phyloP scores from a whole-genome alignment of 768 basidiomycete genomes.

The Agrocybe praecox region DNA sequence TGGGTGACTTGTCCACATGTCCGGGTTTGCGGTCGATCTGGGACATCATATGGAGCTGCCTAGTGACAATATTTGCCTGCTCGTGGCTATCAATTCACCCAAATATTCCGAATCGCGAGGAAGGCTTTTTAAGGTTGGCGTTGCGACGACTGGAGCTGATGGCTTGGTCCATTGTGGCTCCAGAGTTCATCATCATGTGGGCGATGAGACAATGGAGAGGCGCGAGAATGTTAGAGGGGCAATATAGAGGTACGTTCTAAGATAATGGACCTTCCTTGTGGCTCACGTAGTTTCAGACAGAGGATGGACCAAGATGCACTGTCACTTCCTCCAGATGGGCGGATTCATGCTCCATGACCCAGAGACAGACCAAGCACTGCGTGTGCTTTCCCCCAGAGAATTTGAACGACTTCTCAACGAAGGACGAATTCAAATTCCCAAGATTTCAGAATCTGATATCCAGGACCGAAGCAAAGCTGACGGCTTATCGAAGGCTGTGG shows the following conservation, averaged over 20 bases:
- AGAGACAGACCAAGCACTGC: not conserved
- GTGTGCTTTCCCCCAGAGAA: not conserved
- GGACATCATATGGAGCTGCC: slow-evolving; percentile 26
- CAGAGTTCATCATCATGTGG: slow-evolving; percentile 3
- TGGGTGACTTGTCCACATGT: not conserved
- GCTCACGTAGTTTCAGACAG: not conserved
- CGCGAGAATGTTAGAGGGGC: slow-evolving; percentile 13
- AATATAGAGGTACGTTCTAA: no score
- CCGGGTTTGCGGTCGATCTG: slow-evolving; percentile 6
- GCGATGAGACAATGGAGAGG: slow-evolving; percentile 7
- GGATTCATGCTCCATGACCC: slow-evolving; percentile 16
- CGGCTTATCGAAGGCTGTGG: slow-evolving; percentile 14
- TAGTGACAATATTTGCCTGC: slow-evolving; percentile 27
- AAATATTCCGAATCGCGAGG: slow-evolving; percentile 25
- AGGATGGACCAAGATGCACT: slow-evolving; percentile 1
- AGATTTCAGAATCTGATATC: slow-evolving; percentile 10
- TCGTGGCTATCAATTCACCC: slow-evolving; percentile 31
- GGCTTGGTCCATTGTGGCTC: slow-evolving; percentile 7
- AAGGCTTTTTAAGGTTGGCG: not conserved
- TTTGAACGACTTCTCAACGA: not conserved
- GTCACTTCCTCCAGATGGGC: slow-evolving; percentile 18
- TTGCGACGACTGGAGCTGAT: slow-evolving; percentile 12
- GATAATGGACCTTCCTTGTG: no score
- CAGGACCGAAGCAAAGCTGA: slow-evolving; percentile 18
- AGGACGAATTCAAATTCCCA: not conserved